Percentiles rank a stretch among this genome's conserved stretches.
These are phyloP conservation scores for Citrullus mucosospermus DNA, from an alignment of 306 rosid species.

Conservation along the genomic window DNA sequence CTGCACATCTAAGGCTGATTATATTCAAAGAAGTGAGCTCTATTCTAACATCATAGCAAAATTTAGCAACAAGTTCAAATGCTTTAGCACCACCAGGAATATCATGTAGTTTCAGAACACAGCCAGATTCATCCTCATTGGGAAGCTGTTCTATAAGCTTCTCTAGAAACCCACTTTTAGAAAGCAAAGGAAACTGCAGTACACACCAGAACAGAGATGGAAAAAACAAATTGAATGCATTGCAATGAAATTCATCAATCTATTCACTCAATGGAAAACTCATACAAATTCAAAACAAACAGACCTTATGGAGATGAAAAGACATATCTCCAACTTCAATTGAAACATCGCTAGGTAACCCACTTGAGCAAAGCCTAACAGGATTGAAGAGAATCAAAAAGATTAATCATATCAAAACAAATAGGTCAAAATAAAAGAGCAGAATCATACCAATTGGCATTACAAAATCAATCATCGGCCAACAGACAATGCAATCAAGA, in stretches of 20 bases:
- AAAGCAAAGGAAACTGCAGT: constrained; percentile 75
- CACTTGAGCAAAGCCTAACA: constrained; percentile 63
- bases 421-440: too few relatives aligned
- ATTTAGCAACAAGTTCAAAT: constrained; percentile 51
- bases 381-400: background rate
- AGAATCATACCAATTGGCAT: too few relatives aligned
- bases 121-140: constrained; percentile 33
- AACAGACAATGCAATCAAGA: background rate
- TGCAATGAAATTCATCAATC: background rate
- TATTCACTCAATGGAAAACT: background rate
- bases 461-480: background rate
- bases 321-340: constrained; percentile 55
- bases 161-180: constrained; percentile 71
- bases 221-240: constrained; percentile 1
- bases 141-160: constrained; percentile 40
- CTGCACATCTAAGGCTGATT: constrained; percentile 67
- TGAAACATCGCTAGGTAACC: constrained; percentile 62
- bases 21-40: constrained; percentile 56
- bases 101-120: constrained; percentile 47
- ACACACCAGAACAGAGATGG: background rate
- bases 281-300: background rate
- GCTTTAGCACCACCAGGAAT: constrained; percentile 74
- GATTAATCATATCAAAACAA: too few relatives aligned
- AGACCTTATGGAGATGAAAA: constrained; percentile 74
- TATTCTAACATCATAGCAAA: constrained; percentile 53